Evolutionary conservation across 495 filamentous ascomycete species (phyloP).

Genomic region (Parmelia sp.): DNA sequence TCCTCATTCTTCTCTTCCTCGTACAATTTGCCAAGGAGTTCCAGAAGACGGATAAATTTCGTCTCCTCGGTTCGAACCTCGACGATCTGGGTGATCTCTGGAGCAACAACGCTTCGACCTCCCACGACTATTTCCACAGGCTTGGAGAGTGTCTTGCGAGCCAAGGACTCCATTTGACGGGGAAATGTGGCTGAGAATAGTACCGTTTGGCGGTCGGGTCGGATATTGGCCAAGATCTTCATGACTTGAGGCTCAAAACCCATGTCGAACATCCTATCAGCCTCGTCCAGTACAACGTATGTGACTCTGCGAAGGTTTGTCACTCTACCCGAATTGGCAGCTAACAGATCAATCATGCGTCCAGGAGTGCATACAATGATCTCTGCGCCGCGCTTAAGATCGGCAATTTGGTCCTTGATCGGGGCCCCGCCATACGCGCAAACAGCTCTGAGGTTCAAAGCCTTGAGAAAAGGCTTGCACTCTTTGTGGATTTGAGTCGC

Average conservation of each 20-base stretch:
- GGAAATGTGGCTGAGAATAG: constrained; percentile 97
- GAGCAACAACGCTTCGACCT: constrained; percentile 82
- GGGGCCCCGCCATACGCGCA: constrained; percentile 93
- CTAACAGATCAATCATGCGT: constrained; percentile 92
- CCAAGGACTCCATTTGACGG: constrained; percentile 83
- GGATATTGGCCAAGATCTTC: constrained; percentile 87
- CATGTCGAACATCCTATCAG: constrained; percentile 99
- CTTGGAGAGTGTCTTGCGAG: constrained; percentile 76
- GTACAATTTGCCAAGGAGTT: constrained; percentile 82
- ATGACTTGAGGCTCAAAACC: constrained; percentile 97
- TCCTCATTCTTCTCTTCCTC: constrained; percentile 73
- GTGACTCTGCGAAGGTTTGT: constrained; percentile 85
- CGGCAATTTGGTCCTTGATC: constrained; percentile 96
- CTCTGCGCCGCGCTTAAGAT: constrained; percentile 90
- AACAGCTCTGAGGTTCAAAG: constrained; percentile 82
- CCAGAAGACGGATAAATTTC: constrained; percentile 79
- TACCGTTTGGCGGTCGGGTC: constrained; percentile 87
- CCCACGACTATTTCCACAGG: constrained; percentile 91
- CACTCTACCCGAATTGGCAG: constrained; percentile 85
- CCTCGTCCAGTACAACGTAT: constrained; percentile 93
- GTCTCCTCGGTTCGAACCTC: constrained; percentile 77
- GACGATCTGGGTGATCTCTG: constrained; percentile 91
- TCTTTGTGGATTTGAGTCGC: constrained; percentile 93
- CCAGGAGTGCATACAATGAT: constrained; percentile 94
- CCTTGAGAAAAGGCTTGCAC: constrained; percentile 87